phyloP scores from a whole-genome alignment of 768 basidiomycete species.

The Trametes meyenii region DNA sequence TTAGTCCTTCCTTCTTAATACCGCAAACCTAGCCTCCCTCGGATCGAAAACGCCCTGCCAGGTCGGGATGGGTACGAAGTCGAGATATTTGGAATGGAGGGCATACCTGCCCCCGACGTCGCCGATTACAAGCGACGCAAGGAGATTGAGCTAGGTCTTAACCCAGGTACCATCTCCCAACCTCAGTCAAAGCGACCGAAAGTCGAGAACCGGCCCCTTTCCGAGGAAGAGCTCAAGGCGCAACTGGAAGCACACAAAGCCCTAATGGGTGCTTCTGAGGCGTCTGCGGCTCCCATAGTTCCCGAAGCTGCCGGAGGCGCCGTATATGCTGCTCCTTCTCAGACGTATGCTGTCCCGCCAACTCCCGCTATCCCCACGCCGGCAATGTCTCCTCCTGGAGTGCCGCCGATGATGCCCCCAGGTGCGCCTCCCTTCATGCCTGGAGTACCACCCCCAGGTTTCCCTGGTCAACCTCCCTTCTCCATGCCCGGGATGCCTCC shows the following conservation, averaged over 20 bases:
- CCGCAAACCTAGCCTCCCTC: constrained; percentile 56
- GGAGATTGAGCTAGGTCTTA: constrained; percentile 89
- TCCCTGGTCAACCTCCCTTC: constrained; percentile 46
- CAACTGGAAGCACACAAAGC: constrained; percentile 90
- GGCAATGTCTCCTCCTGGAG: constrained; percentile 46
- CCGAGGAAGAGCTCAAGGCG: constrained; percentile 81
- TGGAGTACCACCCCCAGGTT: constrained; percentile 39
- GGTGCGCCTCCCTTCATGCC: constrained; percentile 39
- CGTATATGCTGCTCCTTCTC: constrained; percentile 76
- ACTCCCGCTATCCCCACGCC: constrained; percentile 42
- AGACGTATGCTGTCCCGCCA: constrained; percentile 59
- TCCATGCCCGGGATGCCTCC: constrained; percentile 49
- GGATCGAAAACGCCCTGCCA: constrained; percentile 95
- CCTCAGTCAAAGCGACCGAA: constrained; percentile 82
- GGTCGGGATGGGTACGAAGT: constrained; percentile 98
- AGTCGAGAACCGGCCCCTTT: constrained; percentile 72
- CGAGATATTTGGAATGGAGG: constrained; percentile 99
- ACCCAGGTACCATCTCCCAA: constrained; percentile 79
- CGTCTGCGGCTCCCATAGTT: constrained; percentile 37
- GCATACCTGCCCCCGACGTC: constrained; percentile 90
- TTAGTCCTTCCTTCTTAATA: neutral
- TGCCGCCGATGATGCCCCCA: constrained; percentile 38
- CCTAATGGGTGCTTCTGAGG: constrained; percentile 74
- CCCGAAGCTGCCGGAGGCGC: constrained; percentile 50
- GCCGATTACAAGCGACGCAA: constrained; percentile 96